phyloP scores from a whole-genome alignment of 2,329 filamentous ascomycete species.

The Bipolaris sorokiniana region DNA sequence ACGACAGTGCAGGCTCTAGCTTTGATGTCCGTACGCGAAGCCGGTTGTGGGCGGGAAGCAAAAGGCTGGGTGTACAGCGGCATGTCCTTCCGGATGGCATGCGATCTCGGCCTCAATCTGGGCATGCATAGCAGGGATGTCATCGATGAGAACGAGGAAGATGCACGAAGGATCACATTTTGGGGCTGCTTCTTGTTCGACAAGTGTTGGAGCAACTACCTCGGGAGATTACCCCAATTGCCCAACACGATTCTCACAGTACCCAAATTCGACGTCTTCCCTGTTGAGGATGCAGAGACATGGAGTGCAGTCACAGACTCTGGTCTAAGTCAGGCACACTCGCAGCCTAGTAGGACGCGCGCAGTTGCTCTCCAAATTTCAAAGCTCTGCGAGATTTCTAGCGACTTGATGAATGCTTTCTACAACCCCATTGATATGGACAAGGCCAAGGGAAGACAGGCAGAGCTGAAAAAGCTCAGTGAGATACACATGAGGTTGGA shows the following conservation, averaged over 20 bases:
- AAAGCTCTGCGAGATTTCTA: constrained; percentile 89
- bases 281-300: constrained; percentile 79
- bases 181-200: constrained; percentile 99
- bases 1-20: constrained; percentile 93
- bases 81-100: constrained; percentile 98
- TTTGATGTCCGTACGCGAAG: constrained; percentile 94
- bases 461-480: constrained; percentile 89
- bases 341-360: constrained; percentile 82
- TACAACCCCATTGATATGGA: constrained; percentile 77
- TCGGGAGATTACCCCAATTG: constrained; percentile 87
- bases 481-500: constrained; percentile 90
- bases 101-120: constrained; percentile 89
- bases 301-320: constrained; percentile 91
- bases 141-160: constrained; percentile 81
- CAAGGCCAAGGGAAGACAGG: constrained; percentile 72
- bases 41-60: constrained; percentile 89
- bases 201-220: constrained; percentile 98
- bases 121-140: constrained; percentile 63
- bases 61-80: constrained; percentile 99
- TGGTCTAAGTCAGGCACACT: constrained; percentile 73
- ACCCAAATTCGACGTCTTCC: constrained; percentile 89
- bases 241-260: constrained; percentile 80
- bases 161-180: constrained; percentile 89
- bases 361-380: constrained; percentile 75
- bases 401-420: constrained; percentile 86